These are phyloP conservation scores for Yamadazyma phyllophila DNA, from an alignment of 805 yeast genomes.

Conservation along the genomic window DNA sequence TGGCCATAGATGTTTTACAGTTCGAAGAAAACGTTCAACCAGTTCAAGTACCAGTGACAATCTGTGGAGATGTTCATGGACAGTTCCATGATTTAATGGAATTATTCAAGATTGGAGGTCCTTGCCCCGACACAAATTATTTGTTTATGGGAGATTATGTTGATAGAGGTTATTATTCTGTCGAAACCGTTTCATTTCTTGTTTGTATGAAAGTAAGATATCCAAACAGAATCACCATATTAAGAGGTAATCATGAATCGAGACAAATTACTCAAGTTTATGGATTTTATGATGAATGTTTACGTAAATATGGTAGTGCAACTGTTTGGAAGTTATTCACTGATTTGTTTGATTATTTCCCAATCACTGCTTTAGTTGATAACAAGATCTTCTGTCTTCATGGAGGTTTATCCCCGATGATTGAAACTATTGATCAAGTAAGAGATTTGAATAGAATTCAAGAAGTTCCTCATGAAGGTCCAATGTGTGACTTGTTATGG, in stretches of 20 bases:
- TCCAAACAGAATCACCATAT: constrained; percentile 86
- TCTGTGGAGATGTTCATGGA: constrained; percentile 96
- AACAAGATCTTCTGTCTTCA: constrained; percentile 88
- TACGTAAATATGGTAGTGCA: constrained; percentile 89
- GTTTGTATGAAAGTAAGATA: constrained; percentile 91
- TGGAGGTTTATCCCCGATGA: constrained; percentile 94
- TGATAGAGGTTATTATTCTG: constrained; percentile 87
- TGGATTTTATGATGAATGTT: constrained; percentile 93
- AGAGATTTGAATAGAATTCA: constrained; percentile 87
- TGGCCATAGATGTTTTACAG: constrained; percentile 89
- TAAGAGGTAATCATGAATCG: constrained; percentile 93
- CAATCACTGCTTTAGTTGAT: constrained; percentile 90
- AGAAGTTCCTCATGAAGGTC: constrained; percentile 97
- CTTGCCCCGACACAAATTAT: constrained; percentile 50
- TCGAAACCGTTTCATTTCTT: constrained; percentile 84
- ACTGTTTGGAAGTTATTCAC: constrained; percentile 92
- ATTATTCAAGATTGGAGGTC: constrained; percentile 80
- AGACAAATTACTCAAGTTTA: constrained; percentile 96
- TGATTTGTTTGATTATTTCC: constrained; percentile 88
- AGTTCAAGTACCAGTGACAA: constrained; percentile 91
- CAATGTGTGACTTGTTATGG: constrained; percentile 96
- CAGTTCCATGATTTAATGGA: constrained; percentile 95
- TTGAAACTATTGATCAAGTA: constrained; percentile 89
- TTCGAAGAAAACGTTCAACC: constrained; percentile 95
- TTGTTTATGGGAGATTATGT: constrained; percentile 68